These are phyloP conservation scores for thale cress (Arabidopsis thaliana) DNA, from an alignment of 345 rosid species.

Conservation along the genomic window TAIR10.1 NC_003075.7:12288001-12288500, in stretches of 20 bases:
- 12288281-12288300: conserved; percentile 13
- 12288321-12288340: neutral
- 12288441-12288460: neutral
- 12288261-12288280: conserved; percentile 28
- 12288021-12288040: conserved; percentile 41
- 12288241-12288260: conserved; percentile 17
- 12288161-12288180: conserved; percentile 11
- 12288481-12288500: neutral
- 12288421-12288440: neutral
- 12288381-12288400: neutral
- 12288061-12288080: neutral
- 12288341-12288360: neutral
- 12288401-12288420: neutral
- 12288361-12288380: neutral
- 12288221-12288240: conserved; percentile 6
- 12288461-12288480: neutral
- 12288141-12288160: conserved; percentile 1
- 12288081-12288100: conserved; percentile 5
- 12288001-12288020: conserved; percentile 1
- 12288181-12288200: conserved; percentile 11
- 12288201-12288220: conserved; percentile 33
- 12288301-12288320: neutral
- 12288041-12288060: conserved; percentile 45
- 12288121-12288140: conserved; percentile 8
- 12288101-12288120: neutral